Percentiles rank a stretch among this genome's conserved stretches.
Conservation (phyloP, 495 filamentous ascomycete genomes). For the Penicillium riverlandense region DNA sequence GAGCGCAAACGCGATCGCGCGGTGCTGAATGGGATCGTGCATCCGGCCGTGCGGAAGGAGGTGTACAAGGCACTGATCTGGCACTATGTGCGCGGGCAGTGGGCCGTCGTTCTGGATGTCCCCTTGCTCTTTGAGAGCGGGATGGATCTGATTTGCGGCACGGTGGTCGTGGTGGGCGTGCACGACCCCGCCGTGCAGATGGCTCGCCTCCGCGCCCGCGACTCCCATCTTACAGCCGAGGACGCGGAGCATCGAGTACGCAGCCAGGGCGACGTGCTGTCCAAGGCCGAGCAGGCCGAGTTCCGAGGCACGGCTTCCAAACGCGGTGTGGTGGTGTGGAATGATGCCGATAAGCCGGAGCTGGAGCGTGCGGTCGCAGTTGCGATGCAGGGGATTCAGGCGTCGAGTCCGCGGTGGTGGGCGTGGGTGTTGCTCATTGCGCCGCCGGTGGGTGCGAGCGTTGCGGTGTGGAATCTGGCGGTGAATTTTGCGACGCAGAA, state of each 20-base stretch:
- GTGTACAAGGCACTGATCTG: slow-evolving; percentile 61
- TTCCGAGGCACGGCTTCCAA: slow-evolving; percentile 46
- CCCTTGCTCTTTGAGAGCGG: slow-evolving; percentile 83
- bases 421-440: slow-evolving; percentile 59
- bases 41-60: slow-evolving; percentile 73
- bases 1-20: slow-evolving; percentile 58
- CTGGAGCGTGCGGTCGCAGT: slow-evolving; percentile 55
- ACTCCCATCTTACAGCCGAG: slow-evolving; percentile 61
- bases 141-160: slow-evolving; percentile 74
- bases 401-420: slow-evolving; percentile 72
- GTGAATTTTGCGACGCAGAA: slow-evolving; percentile 58
- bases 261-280: slow-evolving; percentile 75
- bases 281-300: slow-evolving; percentile 69
- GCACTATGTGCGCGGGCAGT: slow-evolving; percentile 61
- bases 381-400: slow-evolving; percentile 55
- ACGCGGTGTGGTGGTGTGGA: slow-evolving; percentile 74
- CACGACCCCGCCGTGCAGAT: slow-evolving; percentile 71
- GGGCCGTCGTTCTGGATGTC: slow-evolving; percentile 90
- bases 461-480: slow-evolving; percentile 59
- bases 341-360: slow-evolving; percentile 67
- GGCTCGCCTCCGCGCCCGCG: slow-evolving; percentile 60
- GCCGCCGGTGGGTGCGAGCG: slow-evolving; percentile 62
- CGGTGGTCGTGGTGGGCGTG: slow-evolving; percentile 80
- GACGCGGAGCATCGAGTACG: slow-evolving; percentile 77
- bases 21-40: slow-evolving; percentile 82